Percentiles rank a stretch among this genome's conserved stretches.
These are phyloP conservation scores for Deuterostichococcus epilithicus DNA, from an alignment of 139 green algal genomes.

Conservation along the genomic window DNA sequence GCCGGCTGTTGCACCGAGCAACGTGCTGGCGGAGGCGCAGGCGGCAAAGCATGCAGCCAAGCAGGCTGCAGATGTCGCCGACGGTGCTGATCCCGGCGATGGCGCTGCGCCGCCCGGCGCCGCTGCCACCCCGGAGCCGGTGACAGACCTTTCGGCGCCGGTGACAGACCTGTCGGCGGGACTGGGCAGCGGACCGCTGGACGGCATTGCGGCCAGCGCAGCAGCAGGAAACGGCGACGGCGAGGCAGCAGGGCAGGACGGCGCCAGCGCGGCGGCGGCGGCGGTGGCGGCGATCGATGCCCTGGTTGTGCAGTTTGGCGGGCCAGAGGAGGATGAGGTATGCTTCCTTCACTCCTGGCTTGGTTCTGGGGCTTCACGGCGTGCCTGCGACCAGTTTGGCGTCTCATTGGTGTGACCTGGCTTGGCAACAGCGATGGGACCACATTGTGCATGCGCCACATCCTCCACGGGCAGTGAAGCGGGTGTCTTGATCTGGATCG, in stretches of 20 bases:
- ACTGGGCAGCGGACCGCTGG: background rate
- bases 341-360: too few relatives aligned
- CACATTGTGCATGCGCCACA: too few relatives aligned
- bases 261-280: background rate
- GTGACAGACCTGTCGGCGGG: background rate
- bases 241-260: slow-evolving; percentile 1
- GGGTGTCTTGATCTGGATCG: too few relatives aligned
- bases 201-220: background rate
- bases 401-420: too few relatives aligned
- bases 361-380: too few relatives aligned
- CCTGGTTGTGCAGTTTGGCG: background rate
- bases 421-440: too few relatives aligned
- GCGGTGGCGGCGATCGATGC: background rate
- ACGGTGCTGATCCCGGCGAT: too few relatives aligned
- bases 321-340: background rate
- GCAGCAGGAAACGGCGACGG: background rate
- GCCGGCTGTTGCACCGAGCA: background rate
- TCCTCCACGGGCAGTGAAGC: too few relatives aligned
- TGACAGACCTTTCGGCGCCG: too few relatives aligned
- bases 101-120: too few relatives aligned
- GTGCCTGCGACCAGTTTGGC: too few relatives aligned
- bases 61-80: background rate
- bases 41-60: background rate
- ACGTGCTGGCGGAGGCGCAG: background rate
- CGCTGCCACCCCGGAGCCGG: too few relatives aligned